Evolutionary conservation across 495 filamentous ascomycete genomes (phyloP).

Genomic region (Letharia columbiana): DNA sequence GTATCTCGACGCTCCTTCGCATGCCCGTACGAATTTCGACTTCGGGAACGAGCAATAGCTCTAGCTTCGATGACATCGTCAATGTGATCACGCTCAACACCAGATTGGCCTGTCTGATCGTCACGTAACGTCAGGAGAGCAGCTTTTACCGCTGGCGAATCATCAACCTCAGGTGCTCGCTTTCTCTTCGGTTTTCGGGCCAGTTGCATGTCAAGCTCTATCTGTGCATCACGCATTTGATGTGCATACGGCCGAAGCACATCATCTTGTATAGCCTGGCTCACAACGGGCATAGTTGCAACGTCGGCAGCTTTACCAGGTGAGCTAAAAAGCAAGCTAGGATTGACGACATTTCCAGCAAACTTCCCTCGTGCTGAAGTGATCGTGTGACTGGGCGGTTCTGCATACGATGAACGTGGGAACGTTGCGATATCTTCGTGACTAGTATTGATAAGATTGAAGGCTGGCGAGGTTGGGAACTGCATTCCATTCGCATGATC

Average conservation of each 20-base stretch:
- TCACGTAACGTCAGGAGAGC: slow-evolving; percentile 25
- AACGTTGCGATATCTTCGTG: slow-evolving; percentile 6
- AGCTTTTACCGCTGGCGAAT: slow-evolving; percentile 36
- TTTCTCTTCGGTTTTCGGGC: slow-evolving; percentile 28
- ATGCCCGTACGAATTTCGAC: slow-evolving; percentile 13
- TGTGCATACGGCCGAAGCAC: slow-evolving; percentile 49
- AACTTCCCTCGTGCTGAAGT: slow-evolving; percentile 13
- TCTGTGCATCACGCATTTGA: slow-evolving; percentile 47
- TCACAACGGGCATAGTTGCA: slow-evolving; percentile 31
- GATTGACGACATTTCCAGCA: slow-evolving; percentile 34
- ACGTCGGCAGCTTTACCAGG: slow-evolving; percentile 41
- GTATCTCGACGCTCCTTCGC: slow-evolving; percentile 1
- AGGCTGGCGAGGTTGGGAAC: slow-evolving; percentile 16
- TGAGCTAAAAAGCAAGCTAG: slow-evolving; percentile 49
- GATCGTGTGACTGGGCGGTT: neutral
- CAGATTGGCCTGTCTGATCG: slow-evolving; percentile 37
- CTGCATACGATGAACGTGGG: neutral
- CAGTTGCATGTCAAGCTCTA: slow-evolving; percentile 42
- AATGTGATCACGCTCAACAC: slow-evolving; percentile 53
- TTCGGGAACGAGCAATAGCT: slow-evolving; percentile 8
- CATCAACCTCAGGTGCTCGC: slow-evolving; percentile 20
- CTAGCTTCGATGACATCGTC: slow-evolving; percentile 28
- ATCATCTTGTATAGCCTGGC: slow-evolving; percentile 30
- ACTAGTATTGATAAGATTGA: slow-evolving; percentile 12
- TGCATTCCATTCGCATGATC: slow-evolving; percentile 3